phyloP scores from a whole-genome alignment of 163 green algal genomes.

The Chlamydomonas reinhardtii region DNA sequence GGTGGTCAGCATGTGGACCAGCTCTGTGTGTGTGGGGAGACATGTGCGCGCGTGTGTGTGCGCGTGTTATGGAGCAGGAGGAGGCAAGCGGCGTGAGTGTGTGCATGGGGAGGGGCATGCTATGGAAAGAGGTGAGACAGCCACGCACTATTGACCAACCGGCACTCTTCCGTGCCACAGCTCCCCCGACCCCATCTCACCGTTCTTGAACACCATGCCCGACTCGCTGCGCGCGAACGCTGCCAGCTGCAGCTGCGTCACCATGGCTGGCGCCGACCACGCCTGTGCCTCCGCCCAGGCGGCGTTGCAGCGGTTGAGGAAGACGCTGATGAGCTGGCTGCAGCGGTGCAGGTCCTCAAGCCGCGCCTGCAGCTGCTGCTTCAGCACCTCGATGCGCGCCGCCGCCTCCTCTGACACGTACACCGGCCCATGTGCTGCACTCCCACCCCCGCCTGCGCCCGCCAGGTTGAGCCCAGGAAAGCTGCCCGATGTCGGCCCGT shows the following conservation, averaged over 20 bases:
- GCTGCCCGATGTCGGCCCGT: no score
- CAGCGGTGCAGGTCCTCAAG: background rate
- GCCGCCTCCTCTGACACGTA: background rate
- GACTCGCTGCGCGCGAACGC: background rate
- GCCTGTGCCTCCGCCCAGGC: slow-evolving; percentile 32
- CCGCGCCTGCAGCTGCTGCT: background rate
- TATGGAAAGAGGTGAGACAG: no score
- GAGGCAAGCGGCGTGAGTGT: no score
- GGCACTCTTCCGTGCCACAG: no score
- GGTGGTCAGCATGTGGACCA: background rate
- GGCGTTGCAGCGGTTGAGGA: slow-evolving; percentile 41
- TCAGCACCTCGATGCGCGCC: background rate
- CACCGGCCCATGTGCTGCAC: background rate
- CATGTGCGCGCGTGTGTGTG: no score
- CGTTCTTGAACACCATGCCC: background rate
- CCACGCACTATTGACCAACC: no score
- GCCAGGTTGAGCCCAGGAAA: no score
- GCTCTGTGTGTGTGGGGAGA: background rate
- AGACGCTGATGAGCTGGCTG: slow-evolving; percentile 10
- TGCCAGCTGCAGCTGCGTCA: slow-evolving; percentile 11
- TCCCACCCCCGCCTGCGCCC: no score
- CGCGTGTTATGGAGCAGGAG: no score
- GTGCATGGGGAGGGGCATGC: no score
- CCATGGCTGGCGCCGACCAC: slow-evolving; percentile 13
- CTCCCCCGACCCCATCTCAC: no score